Percentiles rank a stretch among this genome's conserved stretches.
Evolutionary conservation across 768 basidiomycete genomes (phyloP).

Genomic region (Rhizopogon vinicolor): DNA sequence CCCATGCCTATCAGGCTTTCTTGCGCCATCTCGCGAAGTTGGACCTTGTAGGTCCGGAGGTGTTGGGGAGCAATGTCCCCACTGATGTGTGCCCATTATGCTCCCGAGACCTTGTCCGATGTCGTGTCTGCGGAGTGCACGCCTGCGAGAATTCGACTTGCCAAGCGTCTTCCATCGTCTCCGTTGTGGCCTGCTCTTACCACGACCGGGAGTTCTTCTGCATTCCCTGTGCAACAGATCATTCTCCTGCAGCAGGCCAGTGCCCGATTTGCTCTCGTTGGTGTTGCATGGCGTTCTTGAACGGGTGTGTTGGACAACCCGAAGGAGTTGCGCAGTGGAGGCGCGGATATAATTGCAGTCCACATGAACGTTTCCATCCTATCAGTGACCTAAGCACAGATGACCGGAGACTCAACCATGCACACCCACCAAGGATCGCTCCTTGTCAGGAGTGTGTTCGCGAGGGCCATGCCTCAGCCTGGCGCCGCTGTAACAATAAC

Average conservation of each 20-base stretch:
- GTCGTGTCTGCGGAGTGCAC: neutral
- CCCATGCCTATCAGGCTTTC: neutral
- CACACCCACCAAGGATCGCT: neutral
- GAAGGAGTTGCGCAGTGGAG: neutral
- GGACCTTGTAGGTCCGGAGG: neutral
- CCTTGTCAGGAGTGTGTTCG: neutral
- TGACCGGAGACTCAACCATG: neutral
- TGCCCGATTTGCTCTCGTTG: neutral
- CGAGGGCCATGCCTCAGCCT: neutral
- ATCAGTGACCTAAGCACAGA: neutral
- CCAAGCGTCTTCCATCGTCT: neutral
- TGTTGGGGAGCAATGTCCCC: neutral
- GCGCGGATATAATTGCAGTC: neutral
- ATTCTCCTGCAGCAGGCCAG: neutral
- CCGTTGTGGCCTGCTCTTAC: neutral
- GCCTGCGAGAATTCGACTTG: neutral
- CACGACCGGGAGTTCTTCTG: neutral
- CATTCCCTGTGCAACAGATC: neutral
- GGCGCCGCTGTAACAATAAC: neutral
- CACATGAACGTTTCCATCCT: neutral
- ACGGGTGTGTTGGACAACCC: neutral
- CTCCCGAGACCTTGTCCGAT: neutral
- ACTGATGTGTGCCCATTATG: neutral
- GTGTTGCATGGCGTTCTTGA: neutral
- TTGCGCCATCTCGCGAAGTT: neutral